Conservation (phyloP, 306 rosid genomes). For the Cercis canadensis region DNA sequence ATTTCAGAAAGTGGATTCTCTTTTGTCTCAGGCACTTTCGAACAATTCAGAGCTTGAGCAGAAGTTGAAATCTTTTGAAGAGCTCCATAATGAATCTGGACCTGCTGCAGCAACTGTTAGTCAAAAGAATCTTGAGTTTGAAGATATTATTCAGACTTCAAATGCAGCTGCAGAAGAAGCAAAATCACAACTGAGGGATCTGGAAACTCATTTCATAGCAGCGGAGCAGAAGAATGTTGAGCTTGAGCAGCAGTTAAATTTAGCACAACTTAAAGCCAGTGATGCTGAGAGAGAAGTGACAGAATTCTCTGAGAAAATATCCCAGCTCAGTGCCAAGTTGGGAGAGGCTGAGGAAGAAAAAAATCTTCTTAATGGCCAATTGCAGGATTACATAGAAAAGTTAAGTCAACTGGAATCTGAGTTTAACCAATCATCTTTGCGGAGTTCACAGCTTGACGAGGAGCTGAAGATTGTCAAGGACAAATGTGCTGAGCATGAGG, state of each 20-base stretch:
- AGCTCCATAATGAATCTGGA: slow-evolving; percentile 67
- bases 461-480: slow-evolving; percentile 62
- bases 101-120: slow-evolving; percentile 63
- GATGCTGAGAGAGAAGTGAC: slow-evolving; percentile 68
- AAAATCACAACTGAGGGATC: slow-evolving; percentile 69
- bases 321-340: slow-evolving; percentile 62
- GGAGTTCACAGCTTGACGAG: slow-evolving; percentile 67
- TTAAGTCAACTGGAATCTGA: slow-evolving; percentile 67
- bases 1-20: slow-evolving; percentile 67
- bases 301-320: slow-evolving; percentile 65
- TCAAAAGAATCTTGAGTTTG: slow-evolving; percentile 78
- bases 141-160: slow-evolving; percentile 60
- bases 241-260: slow-evolving; percentile 79
- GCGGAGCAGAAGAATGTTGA: slow-evolving; percentile 72
- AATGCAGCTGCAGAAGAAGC: slow-evolving; percentile 72
- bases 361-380: slow-evolving; percentile 49
- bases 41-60: slow-evolving; percentile 77
- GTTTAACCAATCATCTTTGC: slow-evolving; percentile 54
- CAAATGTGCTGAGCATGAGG: slow-evolving; percentile 83
- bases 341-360: slow-evolving; percentile 66
- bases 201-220: slow-evolving; percentile 62
- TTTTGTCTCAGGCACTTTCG: slow-evolving; percentile 72
- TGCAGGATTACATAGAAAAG: slow-evolving; percentile 67
- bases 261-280: slow-evolving; percentile 58
- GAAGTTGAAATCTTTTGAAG: slow-evolving; percentile 79